Base-by-base conservation (phyloP, 768 basidiomycete genomes). In the Lactarius akahatsu region DNA sequence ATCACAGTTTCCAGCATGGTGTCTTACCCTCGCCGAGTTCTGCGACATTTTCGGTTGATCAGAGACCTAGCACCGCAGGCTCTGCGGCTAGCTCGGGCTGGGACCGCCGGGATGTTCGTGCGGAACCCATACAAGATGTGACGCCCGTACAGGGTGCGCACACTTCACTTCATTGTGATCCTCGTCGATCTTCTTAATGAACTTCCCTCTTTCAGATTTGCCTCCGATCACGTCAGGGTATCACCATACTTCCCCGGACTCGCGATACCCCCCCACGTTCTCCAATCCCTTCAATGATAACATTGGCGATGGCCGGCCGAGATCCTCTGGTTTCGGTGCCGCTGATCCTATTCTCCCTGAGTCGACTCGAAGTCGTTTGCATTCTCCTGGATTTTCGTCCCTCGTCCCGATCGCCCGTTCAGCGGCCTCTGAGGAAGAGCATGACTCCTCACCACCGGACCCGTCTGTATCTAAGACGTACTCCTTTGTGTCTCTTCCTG, bases 401-500 rank as follows among this genome's bases (percentile, higher is more conserved):
- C 61, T 66, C 40, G 50, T 60, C 28, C 68, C 68, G 11, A 43
- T 63, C 34, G 55, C 59, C 32, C 69, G 66, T 71, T 36, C 67
- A 64, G 32, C 61, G 64, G 52, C 61, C 59, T 26, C 69, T 66
- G 73, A 73, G 59, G 71, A 72, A 11, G 72, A 74, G 20, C 62
- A 62, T 8, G 73, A 74, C 32, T n/a, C 52, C 1, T 11, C 57
- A 0, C 36, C 63, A 20, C 55, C 54, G 13, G 70, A 69, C 41
- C 62, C 71, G 15, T 70, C 71, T n/a, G 60, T 69, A 26, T 71
- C 71, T 71, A 92, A 90, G 76, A 91, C 89, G 28, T 93, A 92
- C 74, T 88, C 90, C 1, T 93, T 93, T 69, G 90, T 93, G 50
- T 83, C 90, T 15, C 78, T 93, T 11, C 90, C 91, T 11, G 91